phyloP scores from a whole-genome alignment of 2,329 filamentous ascomycete species.

The Herpotrichia juniperi region DNA sequence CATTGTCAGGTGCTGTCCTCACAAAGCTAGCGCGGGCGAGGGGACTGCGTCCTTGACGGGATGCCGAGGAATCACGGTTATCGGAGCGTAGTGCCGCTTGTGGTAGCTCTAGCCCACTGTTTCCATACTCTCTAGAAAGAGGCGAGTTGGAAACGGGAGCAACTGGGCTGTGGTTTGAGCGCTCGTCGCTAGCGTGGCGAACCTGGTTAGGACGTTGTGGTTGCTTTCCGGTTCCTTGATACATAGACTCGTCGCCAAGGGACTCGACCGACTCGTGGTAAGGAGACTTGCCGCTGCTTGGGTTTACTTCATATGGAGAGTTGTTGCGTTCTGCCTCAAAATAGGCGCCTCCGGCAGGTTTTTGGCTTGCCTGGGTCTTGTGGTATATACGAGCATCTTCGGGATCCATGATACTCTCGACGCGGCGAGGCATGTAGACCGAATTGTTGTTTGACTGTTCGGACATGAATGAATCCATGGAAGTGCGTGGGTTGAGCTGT shows the following conservation, averaged over 20 bases:
- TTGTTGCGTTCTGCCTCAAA: constrained; percentile 39
- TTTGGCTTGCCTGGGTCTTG: constrained; percentile 63
- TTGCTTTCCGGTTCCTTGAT: constrained; percentile 30
- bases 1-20: constrained; percentile 38
- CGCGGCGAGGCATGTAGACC: constrained; percentile 69
- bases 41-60: constrained; percentile 50
- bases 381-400: constrained; percentile 78
- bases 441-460: constrained; percentile 63
- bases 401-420: constrained; percentile 78
- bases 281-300: constrained; percentile 27
- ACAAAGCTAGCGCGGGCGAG: constrained; percentile 53
- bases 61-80: constrained; percentile 17
- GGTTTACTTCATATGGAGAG: constrained; percentile 33
- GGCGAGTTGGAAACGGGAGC: constrained; percentile 33
- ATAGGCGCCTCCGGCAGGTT: constrained; percentile 52
- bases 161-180: constrained; percentile 13
- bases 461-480: constrained; percentile 70
- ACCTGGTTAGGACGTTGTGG: constrained; percentile 29
- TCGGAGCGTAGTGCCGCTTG: constrained; percentile 30
- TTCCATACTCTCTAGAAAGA: constrained; percentile 33
- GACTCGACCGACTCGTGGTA: constrained; percentile 45
- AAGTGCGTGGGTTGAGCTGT: constrained; percentile 63
- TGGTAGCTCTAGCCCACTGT: constrained; percentile 33
- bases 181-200: constrained; percentile 30
- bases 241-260: constrained; percentile 42